Evolutionary conservation across 2,329 filamentous ascomycete species (phyloP).

Genomic region (Fusarium guadeloupense): DNA sequence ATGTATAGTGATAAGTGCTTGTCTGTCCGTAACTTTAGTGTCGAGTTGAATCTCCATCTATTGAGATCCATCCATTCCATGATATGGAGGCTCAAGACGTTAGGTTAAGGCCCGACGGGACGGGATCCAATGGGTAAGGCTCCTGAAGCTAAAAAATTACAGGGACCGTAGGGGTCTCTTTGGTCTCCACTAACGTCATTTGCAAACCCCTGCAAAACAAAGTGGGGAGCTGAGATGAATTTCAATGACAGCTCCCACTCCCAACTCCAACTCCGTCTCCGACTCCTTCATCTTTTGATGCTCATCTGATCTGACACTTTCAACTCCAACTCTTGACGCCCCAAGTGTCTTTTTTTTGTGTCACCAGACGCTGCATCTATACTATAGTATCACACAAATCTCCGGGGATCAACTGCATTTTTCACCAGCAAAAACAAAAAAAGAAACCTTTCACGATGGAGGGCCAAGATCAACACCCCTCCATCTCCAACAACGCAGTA

Average conservation of each 20-base stretch:
- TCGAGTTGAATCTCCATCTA: too few species aligned
- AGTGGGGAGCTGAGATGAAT: constrained; percentile 11
- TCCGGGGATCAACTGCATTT: neutral
- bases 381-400: neutral
- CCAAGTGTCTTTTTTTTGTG: neutral
- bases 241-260: constrained; percentile 10
- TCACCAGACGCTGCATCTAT: neutral
- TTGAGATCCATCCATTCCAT: too few species aligned
- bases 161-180: constrained; percentile 16
- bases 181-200: constrained; percentile 30
- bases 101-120: neutral
- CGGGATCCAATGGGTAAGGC: neutral
- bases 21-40: too few species aligned
- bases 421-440: neutral
- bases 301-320: neutral
- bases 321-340: neutral
- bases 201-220: constrained; percentile 6
- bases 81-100: too few species aligned
- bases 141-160: constrained; percentile 4
- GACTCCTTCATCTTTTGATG: too few species aligned
- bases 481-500: constrained; percentile 27
- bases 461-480: neutral
- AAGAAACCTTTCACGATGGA: constrained; percentile 19
- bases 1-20: too few species aligned
- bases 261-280: too few species aligned